Conservation (phyloP, 2,329 filamentous ascomycete genomes). For the Fusarium ambrosium region DNA sequence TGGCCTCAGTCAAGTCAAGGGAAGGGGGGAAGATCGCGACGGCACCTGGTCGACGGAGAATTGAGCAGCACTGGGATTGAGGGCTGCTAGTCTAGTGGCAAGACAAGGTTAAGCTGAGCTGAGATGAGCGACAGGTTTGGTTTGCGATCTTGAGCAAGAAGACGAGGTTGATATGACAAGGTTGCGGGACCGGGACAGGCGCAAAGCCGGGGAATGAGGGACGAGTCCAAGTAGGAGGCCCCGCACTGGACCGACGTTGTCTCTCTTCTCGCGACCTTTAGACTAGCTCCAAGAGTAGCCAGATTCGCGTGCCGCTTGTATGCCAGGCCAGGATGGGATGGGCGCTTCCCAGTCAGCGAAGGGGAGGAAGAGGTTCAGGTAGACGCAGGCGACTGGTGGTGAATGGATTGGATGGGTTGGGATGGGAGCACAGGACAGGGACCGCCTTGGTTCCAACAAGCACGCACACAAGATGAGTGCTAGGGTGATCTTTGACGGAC, state of each 20-base stretch:
- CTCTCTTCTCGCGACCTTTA: slow-evolving; percentile 46
- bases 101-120: slow-evolving; percentile 13
- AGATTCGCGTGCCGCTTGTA: slow-evolving; percentile 39
- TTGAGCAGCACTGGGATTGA: slow-evolving; percentile 17
- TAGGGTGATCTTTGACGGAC: slow-evolving; percentile 20
- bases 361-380: slow-evolving; percentile 34
- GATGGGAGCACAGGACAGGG: slow-evolving; percentile 38
- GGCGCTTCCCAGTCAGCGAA: slow-evolving; percentile 41
- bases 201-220: slow-evolving; percentile 38
- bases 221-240: slow-evolving; percentile 37
- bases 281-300: slow-evolving; percentile 35
- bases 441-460: slow-evolving; percentile 37
- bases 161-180: slow-evolving; percentile 39
- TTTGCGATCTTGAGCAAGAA: slow-evolving; percentile 37
- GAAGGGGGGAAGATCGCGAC: slow-evolving; percentile 6
- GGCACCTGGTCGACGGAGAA: not conserved
- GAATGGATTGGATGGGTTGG: slow-evolving; percentile 30
- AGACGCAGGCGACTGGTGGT: slow-evolving; percentile 34
- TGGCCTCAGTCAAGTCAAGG: slow-evolving; percentile 18
- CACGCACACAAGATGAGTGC: slow-evolving; percentile 37
- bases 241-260: slow-evolving; percentile 46
- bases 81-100: slow-evolving; percentile 4
- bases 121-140: slow-evolving; percentile 24
- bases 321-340: slow-evolving; percentile 27
- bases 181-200: slow-evolving; percentile 42